Percentiles rank a stretch among this genome's conserved stretches.
Conservation (phyloP, 108 stramenopile species). For the Skeletonema marinoi region DNA sequence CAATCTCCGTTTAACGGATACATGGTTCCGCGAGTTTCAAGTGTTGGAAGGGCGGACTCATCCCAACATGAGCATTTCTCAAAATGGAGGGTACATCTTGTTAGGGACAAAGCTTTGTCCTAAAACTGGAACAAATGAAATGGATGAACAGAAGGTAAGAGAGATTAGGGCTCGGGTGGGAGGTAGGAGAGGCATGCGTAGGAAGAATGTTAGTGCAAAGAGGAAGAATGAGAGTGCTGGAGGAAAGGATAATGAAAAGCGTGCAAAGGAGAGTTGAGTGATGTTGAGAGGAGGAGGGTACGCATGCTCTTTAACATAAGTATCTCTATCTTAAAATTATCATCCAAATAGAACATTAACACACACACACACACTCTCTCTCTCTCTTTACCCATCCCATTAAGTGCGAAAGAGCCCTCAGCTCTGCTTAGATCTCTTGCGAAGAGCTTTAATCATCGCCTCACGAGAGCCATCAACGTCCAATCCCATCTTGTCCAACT, state of each 20-base stretch:
- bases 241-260: conserved; percentile 14
- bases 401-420: neutral
- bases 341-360: too few species aligned
- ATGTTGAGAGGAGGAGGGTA: neutral
- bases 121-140: conserved; percentile 72
- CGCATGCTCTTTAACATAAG: neutral
- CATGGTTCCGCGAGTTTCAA: conserved; percentile 92
- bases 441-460: neutral
- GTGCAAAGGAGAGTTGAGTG: conserved; percentile 1
- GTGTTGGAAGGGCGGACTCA: conserved; percentile 88
- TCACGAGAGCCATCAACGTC: neutral
- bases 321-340: too few species aligned
- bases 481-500: neutral
- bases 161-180: conserved; percentile 60
- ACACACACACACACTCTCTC: too few species aligned
- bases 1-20: conserved; percentile 81
- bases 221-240: conserved; percentile 6
- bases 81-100: conserved; percentile 87
- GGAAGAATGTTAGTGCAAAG: neutral
- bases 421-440: neutral
- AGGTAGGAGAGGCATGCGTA: conserved; percentile 50
- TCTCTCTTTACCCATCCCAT: too few species aligned
- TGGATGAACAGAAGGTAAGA: conserved; percentile 62
- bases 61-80: conserved; percentile 91
- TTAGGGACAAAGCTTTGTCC: conserved; percentile 86